These are phyloP conservation scores for Phyllosticta citrichinensis DNA, from an alignment of 2,329 filamentous ascomycete species.

Conservation along the genomic window DNA sequence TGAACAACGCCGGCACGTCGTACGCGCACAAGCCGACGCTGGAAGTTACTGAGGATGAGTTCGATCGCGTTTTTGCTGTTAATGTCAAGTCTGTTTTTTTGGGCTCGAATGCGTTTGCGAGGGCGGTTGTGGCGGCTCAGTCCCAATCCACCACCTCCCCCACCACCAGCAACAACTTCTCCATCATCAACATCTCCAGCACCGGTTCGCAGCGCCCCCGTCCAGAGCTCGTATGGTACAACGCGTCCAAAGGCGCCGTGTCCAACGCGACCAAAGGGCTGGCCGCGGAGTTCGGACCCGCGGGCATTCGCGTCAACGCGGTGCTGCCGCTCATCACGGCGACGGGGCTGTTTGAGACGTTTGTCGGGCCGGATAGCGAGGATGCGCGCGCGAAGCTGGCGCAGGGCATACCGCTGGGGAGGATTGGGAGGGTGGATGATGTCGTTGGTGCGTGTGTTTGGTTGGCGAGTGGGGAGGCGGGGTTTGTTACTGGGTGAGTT, in stretches of 20 bases:
- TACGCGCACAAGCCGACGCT: slow-evolving; percentile 47
- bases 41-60: slow-evolving; percentile 56
- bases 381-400: slow-evolving; percentile 47
- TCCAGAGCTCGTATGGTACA: slow-evolving; percentile 59
- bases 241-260: slow-evolving; percentile 57
- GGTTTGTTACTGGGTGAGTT: slow-evolving; percentile 46
- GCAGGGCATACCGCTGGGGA: slow-evolving; percentile 48
- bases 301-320: slow-evolving; percentile 63
- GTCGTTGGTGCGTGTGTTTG: slow-evolving; percentile 49
- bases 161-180: slow-evolving; percentile 43
- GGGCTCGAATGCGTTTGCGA: slow-evolving; percentile 49
- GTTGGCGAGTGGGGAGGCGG: slow-evolving; percentile 47
- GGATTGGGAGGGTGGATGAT: slow-evolving; percentile 50
- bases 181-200: slow-evolving; percentile 56
- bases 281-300: slow-evolving; percentile 62
- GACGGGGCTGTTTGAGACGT: slow-evolving; percentile 52
- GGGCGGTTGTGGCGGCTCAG: slow-evolving; percentile 43
- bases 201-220: slow-evolving; percentile 53
- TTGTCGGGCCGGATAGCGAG: slow-evolving; percentile 46
- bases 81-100: slow-evolving; percentile 60
- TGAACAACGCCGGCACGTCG: slow-evolving; percentile 52
- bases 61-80: slow-evolving; percentile 55
- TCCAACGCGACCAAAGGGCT: slow-evolving; percentile 55
- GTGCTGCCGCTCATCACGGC: slow-evolving; percentile 59
- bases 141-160: not conserved